Conservation (phyloP, 371 early-diverging fungal genomes). For the Zychaea mexicana region DNA sequence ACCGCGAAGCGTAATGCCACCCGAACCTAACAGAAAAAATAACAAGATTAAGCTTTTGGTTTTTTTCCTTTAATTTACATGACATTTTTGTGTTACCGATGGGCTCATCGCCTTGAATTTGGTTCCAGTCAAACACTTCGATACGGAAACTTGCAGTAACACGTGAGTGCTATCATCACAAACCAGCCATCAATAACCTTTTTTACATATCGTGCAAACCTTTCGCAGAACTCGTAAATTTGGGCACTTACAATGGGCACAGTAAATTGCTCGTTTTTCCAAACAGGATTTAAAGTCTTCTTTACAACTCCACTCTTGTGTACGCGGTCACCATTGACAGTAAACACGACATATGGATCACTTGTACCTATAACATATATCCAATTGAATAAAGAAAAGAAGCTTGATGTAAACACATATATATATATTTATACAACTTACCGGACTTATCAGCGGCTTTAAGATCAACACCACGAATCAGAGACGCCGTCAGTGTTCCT, state of each 20-base stretch:
- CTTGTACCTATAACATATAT: constrained; percentile 52
- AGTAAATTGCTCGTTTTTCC: constrained; percentile 73
- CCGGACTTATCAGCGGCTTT: constrained; percentile 56
- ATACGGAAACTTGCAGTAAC: constrained; percentile 61
- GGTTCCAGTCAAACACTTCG: constrained; percentile 87
- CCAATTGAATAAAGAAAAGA: background rate
- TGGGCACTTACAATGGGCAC: constrained; percentile 62
- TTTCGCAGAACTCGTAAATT: background rate
- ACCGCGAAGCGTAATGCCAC: constrained; percentile 42
- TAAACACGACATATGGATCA: constrained; percentile 83
- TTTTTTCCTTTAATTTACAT: background rate
- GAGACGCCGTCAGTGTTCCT: constrained; percentile 49
- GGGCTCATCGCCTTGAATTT: constrained; percentile 61
- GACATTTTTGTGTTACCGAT: constrained; percentile 50
- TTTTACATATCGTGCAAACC: too few relatives aligned
- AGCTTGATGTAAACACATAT: too few relatives aligned
- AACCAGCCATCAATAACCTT: too few relatives aligned
- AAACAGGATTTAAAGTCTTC: constrained; percentile 84
- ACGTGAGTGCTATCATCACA: constrained; percentile 46
- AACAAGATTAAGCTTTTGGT: background rate
- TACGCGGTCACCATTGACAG: constrained; percentile 76
- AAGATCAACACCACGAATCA: constrained; percentile 49
- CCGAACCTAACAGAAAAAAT: constrained; percentile 39
- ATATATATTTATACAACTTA: background rate
- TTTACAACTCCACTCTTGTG: constrained; percentile 77